phyloP scores from a whole-genome alignment of 768 basidiomycete genomes.

The Lanmaoa rubissima region DNA sequence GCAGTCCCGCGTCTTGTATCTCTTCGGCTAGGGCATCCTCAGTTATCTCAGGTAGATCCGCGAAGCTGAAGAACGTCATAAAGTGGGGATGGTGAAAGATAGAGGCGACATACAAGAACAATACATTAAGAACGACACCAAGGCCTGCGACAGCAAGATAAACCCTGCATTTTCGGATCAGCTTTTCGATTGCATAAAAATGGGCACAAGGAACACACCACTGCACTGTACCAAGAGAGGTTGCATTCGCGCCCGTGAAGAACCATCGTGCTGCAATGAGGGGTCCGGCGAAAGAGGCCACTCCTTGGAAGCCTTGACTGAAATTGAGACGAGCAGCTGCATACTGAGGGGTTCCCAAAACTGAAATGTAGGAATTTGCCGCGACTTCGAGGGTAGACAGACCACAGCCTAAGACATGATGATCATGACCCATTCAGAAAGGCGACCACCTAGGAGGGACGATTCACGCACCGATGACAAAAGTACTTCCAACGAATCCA shows the following conservation, averaged over 20 bases:
- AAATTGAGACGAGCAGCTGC: slow-evolving; percentile 77
- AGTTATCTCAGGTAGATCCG: slow-evolving; percentile 66
- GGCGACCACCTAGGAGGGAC: background rate
- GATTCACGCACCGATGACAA: slow-evolving; percentile 51
- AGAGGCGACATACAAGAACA: slow-evolving; percentile 53
- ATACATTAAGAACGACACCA: slow-evolving; percentile 56
- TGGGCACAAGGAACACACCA: slow-evolving; percentile 37
- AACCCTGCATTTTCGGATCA: slow-evolving; percentile 40
- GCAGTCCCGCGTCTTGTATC: slow-evolving; percentile 41
- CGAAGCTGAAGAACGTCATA: slow-evolving; percentile 45
- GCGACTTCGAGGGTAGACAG: slow-evolving; percentile 67
- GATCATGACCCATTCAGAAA: background rate
- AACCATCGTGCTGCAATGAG: slow-evolving; percentile 76
- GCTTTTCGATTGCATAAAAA: background rate
- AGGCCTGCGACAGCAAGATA: slow-evolving; percentile 65
- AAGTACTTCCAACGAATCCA: slow-evolving; percentile 74
- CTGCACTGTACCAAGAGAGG: slow-evolving; percentile 63
- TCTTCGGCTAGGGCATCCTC: slow-evolving; percentile 60
- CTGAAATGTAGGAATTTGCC: slow-evolving; percentile 78
- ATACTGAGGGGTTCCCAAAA: slow-evolving; percentile 63
- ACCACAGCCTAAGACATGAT: slow-evolving; percentile 49
- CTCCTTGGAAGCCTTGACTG: slow-evolving; percentile 76
- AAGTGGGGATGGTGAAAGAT: background rate
- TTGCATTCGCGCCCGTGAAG: slow-evolving; percentile 63
- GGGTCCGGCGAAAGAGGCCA: slow-evolving; percentile 71